phyloP scores from a whole-genome alignment of 352 stramenopile species.

The Pythium brassicae region DNA sequence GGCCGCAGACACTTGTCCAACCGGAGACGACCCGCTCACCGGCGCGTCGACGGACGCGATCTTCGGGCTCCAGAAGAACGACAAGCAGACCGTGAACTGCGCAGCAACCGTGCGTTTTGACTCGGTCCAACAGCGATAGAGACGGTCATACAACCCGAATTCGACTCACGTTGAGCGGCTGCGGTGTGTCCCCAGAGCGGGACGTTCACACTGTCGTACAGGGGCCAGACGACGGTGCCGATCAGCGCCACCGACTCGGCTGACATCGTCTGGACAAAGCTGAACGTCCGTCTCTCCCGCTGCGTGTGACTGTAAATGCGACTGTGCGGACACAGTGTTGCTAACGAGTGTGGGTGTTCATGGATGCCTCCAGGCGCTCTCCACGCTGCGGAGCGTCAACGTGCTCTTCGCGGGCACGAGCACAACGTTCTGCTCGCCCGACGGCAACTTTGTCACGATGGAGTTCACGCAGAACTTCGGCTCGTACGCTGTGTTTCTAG shows the following conservation, averaged over 20 bases:
- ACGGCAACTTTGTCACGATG: conserved; percentile 66
- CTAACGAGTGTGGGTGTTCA: not conserved
- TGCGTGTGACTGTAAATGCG: not conserved
- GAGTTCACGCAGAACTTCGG: conserved; percentile 83
- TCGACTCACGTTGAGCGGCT: no score
- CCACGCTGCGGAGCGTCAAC: conserved; percentile 51
- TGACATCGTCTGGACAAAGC: conserved; percentile 55
- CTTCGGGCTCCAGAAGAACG: conserved; percentile 78
- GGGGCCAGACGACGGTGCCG: conserved; percentile 54
- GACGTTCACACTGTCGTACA: conserved; percentile 67
- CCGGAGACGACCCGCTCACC: conserved; percentile 71
- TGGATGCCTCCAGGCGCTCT: conserved; percentile 27
- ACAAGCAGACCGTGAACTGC: conserved; percentile 73
- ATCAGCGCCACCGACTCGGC: conserved; percentile 60
- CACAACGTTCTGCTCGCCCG: conserved; percentile 56
- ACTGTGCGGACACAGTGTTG: not conserved
- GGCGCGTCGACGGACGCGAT: conserved; percentile 48
- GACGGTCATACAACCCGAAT: not conserved
- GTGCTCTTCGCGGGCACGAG: conserved; percentile 52
- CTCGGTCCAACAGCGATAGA: no score
- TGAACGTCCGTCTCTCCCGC: conserved; percentile 41
- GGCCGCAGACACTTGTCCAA: conserved; percentile 37
- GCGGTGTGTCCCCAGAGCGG: conserved; percentile 30
- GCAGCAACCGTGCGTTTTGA: conserved; percentile 40
- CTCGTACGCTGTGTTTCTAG: conserved; percentile 23